A percentile compares a stretch with the other conserved stretches of the same genome.
These are phyloP conservation scores for Kingdonia uniflora DNA, from an alignment of 164 flowering plant genomes.

Conservation along the genomic window DNA sequence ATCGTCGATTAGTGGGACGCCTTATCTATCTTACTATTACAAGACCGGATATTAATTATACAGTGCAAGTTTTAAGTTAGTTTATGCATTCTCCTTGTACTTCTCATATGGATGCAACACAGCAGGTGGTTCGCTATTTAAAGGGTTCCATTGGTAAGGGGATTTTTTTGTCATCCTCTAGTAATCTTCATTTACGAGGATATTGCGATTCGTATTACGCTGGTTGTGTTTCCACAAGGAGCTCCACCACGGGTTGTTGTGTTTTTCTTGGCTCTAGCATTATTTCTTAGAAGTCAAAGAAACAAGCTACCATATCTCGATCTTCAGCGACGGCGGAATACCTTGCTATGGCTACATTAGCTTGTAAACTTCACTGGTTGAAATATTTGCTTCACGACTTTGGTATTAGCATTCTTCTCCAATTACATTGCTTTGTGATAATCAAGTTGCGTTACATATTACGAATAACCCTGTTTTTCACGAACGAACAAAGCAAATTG, in stretches of 20 bases:
- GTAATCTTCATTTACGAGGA: not conserved
- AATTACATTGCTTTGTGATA: not conserved
- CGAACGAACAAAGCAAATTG: not conserved
- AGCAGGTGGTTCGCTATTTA: not conserved
- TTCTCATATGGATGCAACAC: not conserved
- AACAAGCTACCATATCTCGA: not conserved
- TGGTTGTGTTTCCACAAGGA: not conserved
- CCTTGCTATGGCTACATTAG: not conserved
- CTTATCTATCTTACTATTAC: not conserved
- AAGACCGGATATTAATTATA: not conserved
- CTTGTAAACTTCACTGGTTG: not conserved
- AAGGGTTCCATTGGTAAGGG: conserved; percentile 2
- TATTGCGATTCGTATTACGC: not conserved
- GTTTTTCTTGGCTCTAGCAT: not conserved
- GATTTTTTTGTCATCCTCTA: not conserved
- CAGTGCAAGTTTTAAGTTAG: not conserved
- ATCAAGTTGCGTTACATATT: not conserved
- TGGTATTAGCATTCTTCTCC: not conserved
- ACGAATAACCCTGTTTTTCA: not conserved
- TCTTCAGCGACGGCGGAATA: not conserved
- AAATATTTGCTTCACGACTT: not conserved
- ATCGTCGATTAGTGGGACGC: not conserved
- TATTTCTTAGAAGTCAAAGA: not conserved
- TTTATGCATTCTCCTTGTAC: not conserved
- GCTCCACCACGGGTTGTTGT: not conserved